Evolutionary conservation across 2,329 filamentous ascomycete species (phyloP), one percentile per base, ranked within the genome.

Genomic region (Cadophora gregata): DNA sequence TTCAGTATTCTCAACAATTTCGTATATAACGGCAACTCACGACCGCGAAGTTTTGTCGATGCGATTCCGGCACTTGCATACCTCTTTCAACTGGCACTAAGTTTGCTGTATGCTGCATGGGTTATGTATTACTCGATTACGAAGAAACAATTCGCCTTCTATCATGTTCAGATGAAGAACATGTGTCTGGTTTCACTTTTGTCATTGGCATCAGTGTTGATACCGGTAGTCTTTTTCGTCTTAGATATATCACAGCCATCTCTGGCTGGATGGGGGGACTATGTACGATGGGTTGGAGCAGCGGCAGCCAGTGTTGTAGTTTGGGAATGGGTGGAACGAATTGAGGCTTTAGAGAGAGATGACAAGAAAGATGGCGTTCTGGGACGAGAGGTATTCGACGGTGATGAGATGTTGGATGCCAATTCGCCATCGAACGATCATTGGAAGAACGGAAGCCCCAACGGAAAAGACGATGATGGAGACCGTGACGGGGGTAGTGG

Each of bases 1-100:
- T 99, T 99, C 78, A 94, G 91, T 75, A 93, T 91, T 58, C 86
- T 98, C 66, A 96, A 97, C 82, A 96, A 92, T 75, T 98, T 98
- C 75, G 78, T 87, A 61, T 85, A 86, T 33, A 81, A 86, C 61
- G 82, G 85, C 38, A 84, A 81, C 58, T 83, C 84, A 24, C 86
- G 88, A 67, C 92, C 93, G 1, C 85, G 89, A 48, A 88, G 89
- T 70, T 97, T 97, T 75, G 90, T 91, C 51, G 92, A 97, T 75
- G 94, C 95, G 14, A 91, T 99, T 42, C 94, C 96, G 1, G 96
- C 90, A 0, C 79, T 93, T 31, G 89, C 86, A 62, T 93, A 93
- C 75, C 82, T 93, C 1, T 92, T 93, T 74, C 87, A 92, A 75
- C 78, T 92, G 64, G 86, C 89, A 0, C 83, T 92, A 33, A 90